Evolutionary conservation across 1,284 basidiomycete species (phyloP), one percentile per base, ranked within the genome.

Genomic region (Trichosporon coremiiforme): DNA sequence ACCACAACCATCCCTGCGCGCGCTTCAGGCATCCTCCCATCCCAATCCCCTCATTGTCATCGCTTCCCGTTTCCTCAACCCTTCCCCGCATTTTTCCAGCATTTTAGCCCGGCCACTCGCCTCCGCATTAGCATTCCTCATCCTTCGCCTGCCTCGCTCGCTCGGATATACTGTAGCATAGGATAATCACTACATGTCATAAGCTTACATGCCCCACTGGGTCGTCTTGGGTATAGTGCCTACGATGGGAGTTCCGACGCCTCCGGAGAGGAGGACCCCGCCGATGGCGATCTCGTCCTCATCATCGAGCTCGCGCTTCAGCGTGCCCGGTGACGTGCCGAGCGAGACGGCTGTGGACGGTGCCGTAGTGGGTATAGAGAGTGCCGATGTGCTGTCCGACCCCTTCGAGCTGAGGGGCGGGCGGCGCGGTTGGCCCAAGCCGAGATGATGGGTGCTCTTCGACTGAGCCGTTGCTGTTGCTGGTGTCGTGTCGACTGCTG

Each of bases 191-290:
- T 9, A 62, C 29, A n/a, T 62, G 31, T 31, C 31, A 62, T 62
- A 62, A 62, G 55, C 29, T 62, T 62, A 62, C 29, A 62, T 62
- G 57, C 29, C 31, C 57, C 57, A 62, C 15, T 62, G 57, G 17
- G 57, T 8, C 12, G 13, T 9, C 31, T 62, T 62, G 29, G 57
- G 29, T 35, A 62, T 35, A 31, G 57, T 62, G 29, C 57, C 57
- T 6, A 33, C 57, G 17, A 62, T 20, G 22, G 50, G 50, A 4
- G 22, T n/a, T 12, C 31, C 31, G 31, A 62, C 15, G 29, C 31
- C 29, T 10, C 29, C 57, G 17, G 57, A 31, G 31, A 62, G 29
- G 29, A 62, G 31, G 17, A 33, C 57, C 15, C 57, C 57, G 31
- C 29, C 31, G 29, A 62, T 12, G 29, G 35, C 31, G 57, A 62